Conservation (phyloP, 306 rosid species). For the Vigna hirtella region DNA sequence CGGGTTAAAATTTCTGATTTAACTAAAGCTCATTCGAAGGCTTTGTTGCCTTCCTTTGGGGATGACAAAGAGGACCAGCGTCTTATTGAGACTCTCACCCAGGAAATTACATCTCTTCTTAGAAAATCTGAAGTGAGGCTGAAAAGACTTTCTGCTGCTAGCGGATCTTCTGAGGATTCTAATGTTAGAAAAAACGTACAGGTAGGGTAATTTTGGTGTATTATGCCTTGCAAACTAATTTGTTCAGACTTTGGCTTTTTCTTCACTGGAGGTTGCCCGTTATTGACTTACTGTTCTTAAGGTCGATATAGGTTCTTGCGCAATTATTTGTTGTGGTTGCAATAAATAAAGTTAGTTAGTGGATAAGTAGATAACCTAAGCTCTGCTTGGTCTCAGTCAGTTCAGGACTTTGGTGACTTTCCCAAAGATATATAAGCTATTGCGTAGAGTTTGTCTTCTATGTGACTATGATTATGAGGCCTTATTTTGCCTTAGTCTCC, state of each 20-base stretch:
- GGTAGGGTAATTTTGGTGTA: constrained; percentile 64
- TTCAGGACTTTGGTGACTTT: background rate
- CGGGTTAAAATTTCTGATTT: constrained; percentile 67
- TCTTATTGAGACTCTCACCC: constrained; percentile 67
- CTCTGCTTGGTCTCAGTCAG: constrained; percentile 5
- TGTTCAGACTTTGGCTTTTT: background rate
- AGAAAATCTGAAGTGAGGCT: constrained; percentile 71
- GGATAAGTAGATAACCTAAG: constrained; percentile 1
- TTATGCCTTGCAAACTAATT: constrained; percentile 12
- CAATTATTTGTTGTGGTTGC: constrained; percentile 1
- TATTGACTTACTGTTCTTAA: constrained; percentile 20
- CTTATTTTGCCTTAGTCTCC: constrained; percentile 16
- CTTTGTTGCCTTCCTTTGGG: constrained; percentile 79
- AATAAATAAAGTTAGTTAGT: constrained; percentile 5
- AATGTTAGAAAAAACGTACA: constrained; percentile 77
- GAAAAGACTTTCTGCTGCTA: constrained; percentile 60
- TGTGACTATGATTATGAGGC: constrained; percentile 1
- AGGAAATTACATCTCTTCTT: constrained; percentile 68
- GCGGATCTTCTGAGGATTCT: constrained; percentile 74
- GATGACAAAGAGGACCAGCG: constrained; percentile 77
- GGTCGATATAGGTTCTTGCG: background rate
- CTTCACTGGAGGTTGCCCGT: constrained; percentile 11
- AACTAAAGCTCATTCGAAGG: constrained; percentile 73
- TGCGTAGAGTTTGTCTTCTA: constrained; percentile 1
- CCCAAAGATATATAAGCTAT: background rate